Conservation (phyloP, 2,329 filamentous ascomycete genomes). For the Zymoseptoria tritici region DNA sequence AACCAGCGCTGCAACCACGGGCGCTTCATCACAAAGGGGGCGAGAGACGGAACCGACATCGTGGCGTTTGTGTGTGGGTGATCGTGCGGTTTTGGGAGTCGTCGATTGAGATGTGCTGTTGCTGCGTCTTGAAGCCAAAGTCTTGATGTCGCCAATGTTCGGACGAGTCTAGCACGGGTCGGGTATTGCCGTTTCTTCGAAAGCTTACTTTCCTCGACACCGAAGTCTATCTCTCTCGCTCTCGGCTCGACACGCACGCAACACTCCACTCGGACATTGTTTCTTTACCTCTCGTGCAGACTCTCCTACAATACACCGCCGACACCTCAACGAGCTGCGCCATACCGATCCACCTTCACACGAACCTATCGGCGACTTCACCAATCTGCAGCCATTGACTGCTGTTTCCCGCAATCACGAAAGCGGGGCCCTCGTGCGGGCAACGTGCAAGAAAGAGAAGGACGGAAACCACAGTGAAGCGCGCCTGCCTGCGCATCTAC, state of each 20-base stretch:
- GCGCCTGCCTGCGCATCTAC: neutral
- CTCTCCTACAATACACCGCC: neutral
- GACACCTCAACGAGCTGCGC: neutral
- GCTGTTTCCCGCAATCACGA: neutral
- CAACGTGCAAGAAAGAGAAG: neutral
- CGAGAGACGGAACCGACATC: slow-evolving; percentile 66
- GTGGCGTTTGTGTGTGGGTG: slow-evolving; percentile 23
- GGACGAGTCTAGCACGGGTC: neutral
- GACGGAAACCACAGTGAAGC: neutral
- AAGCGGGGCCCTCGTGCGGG: neutral
- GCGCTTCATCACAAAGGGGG: slow-evolving; percentile 70
- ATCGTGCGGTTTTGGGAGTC: slow-evolving; percentile 4
- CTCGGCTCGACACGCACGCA: neutral
- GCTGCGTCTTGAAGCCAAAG: neutral
- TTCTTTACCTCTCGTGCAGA: neutral
- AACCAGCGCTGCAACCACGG: slow-evolving; percentile 78
- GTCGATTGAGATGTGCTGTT: slow-evolving; percentile 15
- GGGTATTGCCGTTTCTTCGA: neutral
- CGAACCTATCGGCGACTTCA: neutral
- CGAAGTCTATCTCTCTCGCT: neutral
- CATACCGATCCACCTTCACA: no score
- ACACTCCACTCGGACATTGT: neutral
- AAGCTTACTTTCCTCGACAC: neutral
- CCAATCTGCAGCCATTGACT: neutral
- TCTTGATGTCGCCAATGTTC: neutral